A percentile compares a stretch with the other conserved stretches of the same genome.
These are phyloP conservation scores for Monosporozyma siamensis DNA, from an alignment of 805 yeast genomes.

Conservation along the genomic window DNA sequence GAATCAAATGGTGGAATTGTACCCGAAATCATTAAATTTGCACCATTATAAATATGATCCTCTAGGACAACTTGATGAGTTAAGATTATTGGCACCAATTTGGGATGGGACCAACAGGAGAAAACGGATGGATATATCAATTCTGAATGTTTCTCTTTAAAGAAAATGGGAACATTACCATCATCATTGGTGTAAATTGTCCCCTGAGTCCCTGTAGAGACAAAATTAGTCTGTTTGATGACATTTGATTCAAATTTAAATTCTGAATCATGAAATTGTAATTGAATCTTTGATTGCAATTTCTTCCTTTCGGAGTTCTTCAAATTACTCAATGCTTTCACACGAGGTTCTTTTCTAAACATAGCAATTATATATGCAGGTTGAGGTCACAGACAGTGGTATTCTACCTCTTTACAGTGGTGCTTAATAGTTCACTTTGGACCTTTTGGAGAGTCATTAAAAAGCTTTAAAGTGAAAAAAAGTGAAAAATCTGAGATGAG, in stretches of 20 bases:
- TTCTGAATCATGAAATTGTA: conserved; percentile 33
- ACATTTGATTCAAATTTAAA: conserved; percentile 18
- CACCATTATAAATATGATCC: conserved; percentile 57
- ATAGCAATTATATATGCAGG: no score
- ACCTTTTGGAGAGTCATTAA: no score
- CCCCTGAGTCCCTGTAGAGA: conserved; percentile 47
- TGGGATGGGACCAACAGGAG: conserved; percentile 63
- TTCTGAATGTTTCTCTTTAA: conserved; percentile 46
- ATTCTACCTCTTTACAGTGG: no score
- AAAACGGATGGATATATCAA: conserved; percentile 59
- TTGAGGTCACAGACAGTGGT: no score
- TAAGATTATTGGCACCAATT: conserved; percentile 51
- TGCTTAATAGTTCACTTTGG: no score
- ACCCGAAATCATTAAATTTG: conserved; percentile 74
- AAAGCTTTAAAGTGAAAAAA: no score
- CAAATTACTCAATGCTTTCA: conserved; percentile 69
- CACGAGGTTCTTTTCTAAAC: conserved; percentile 34
- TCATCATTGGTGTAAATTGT: conserved; percentile 53
- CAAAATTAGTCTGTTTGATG: conserved; percentile 56
- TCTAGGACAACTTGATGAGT: conserved; percentile 72
- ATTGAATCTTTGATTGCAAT: conserved; percentile 36
- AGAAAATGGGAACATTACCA: conserved; percentile 59
- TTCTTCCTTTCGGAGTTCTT: conserved; percentile 67
- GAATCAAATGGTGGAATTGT: conserved; percentile 48
- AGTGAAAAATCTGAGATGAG: no score